phyloP scores from a whole-genome alignment of 192 early-diverging fungal species.

The Mortierella claussenii region DNA sequence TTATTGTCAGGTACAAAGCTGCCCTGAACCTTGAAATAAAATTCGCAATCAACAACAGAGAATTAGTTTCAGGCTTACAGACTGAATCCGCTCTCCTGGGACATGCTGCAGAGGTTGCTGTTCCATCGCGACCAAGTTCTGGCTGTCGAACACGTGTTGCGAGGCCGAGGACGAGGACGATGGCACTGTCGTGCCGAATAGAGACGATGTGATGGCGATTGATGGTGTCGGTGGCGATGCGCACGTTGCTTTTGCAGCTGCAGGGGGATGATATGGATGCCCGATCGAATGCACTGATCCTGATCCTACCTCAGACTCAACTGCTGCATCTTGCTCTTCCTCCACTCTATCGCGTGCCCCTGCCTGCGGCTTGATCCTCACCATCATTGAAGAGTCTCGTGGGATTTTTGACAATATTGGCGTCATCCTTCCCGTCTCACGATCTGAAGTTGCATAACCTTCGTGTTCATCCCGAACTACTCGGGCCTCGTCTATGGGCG shows the following conservation, averaged over 20 bases:
- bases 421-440: not conserved
- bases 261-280: not conserved
- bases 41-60: too few species aligned
- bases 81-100: constrained; percentile 15
- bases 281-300: not conserved
- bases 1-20: too few species aligned
- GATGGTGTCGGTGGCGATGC: constrained; percentile 5
- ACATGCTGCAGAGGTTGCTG: not conserved
- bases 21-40: too few species aligned
- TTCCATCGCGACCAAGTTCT: not conserved
- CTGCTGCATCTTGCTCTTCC: too few species aligned
- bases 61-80: too few species aligned
- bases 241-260: not conserved
- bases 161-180: not conserved
- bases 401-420: not conserved
- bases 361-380: too few species aligned
- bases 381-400: not conserved
- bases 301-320: not conserved
- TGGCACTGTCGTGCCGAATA: not conserved
- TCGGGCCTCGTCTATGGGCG: too few species aligned
- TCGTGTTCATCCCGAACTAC: not conserved
- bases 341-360: too few species aligned
- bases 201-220: not conserved
- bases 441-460: not conserved
- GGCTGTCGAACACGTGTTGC: not conserved